Evolutionary conservation across 2,329 filamentous ascomycete genomes (phyloP).

Genomic region (Myriosclerotinia scirpicola): DNA sequence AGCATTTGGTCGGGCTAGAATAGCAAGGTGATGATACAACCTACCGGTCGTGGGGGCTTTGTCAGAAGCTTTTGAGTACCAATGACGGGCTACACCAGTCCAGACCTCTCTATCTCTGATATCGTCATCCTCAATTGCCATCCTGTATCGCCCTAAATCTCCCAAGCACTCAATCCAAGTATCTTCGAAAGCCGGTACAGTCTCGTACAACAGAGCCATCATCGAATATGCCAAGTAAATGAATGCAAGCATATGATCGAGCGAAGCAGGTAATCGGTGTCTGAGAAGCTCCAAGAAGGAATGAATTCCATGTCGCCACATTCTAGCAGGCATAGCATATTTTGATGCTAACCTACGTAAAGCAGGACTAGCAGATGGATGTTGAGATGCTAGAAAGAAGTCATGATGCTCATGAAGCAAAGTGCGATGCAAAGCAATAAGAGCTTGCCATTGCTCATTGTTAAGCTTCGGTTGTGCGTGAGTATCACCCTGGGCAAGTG

Average conservation of each 20-base stretch:
- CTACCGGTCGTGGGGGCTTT: constrained; percentile 72
- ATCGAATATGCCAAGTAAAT: constrained; percentile 88
- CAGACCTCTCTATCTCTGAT: constrained; percentile 72
- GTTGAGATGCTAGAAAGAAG: constrained; percentile 83
- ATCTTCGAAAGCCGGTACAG: constrained; percentile 76
- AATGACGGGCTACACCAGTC: constrained; percentile 75
- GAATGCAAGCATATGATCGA: constrained; percentile 89
- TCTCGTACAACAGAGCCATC: constrained; percentile 85
- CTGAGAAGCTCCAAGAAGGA: constrained; percentile 76
- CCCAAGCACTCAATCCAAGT: constrained; percentile 89
- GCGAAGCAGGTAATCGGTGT: constrained; percentile 69
- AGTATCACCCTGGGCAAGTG: constrained; percentile 50
- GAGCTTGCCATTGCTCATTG: constrained; percentile 76
- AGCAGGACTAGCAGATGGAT: constrained; percentile 71
- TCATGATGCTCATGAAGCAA: constrained; percentile 81
- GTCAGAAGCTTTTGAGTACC: constrained; percentile 69
- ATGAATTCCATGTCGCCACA: constrained; percentile 94
- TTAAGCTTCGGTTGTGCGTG: constrained; percentile 49
- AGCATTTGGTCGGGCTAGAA: constrained; percentile 67
- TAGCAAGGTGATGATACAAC: constrained; percentile 85
- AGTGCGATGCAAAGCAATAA: constrained; percentile 80
- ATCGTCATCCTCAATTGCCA: constrained; percentile 88
- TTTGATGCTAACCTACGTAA: constrained; percentile 70
- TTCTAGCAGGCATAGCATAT: constrained; percentile 86
- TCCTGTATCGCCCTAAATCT: constrained; percentile 77